A percentile compares a stretch with the other conserved stretches of the same genome.
phyloP scores from a whole-genome alignment of 768 basidiomycete genomes.

The Russula virescens region DNA sequence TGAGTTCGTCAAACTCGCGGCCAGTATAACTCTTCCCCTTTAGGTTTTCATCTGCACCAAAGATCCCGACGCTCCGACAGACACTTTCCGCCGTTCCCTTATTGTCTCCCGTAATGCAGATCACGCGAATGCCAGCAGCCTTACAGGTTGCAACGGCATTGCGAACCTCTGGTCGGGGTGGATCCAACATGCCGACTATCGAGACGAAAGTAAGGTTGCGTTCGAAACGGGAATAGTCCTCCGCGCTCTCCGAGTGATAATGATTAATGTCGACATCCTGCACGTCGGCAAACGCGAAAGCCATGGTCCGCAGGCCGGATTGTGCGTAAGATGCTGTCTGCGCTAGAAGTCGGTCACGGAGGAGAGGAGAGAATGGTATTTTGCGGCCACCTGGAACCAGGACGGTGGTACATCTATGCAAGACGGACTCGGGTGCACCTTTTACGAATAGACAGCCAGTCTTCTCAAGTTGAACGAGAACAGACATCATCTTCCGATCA shows the following conservation, averaged over 20 bases:
- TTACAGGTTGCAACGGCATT: conserved; percentile 84
- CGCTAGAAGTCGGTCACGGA: conserved; percentile 57
- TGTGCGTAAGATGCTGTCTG: conserved; percentile 70
- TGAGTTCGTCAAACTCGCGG: conserved; percentile 79
- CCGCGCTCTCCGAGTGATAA: conserved; percentile 72
- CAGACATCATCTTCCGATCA: conserved; percentile 99
- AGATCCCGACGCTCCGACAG: conserved; percentile 93
- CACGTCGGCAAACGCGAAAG: conserved; percentile 80
- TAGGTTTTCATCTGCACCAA: conserved; percentile 78
- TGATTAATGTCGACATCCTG: conserved; percentile 71
- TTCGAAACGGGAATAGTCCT: conserved; percentile 88
- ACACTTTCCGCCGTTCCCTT: conserved; percentile 97
- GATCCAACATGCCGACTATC: conserved; percentile 95
- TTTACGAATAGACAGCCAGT: conserved; percentile 85
- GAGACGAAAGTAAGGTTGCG: conserved; percentile 90
- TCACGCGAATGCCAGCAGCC: conserved; percentile 89
- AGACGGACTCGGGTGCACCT: conserved; percentile 92
- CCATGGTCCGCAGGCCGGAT: conserved; percentile 84
- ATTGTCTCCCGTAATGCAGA: conserved; percentile 98
- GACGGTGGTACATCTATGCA: conserved; percentile 80
- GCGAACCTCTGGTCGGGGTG: conserved; percentile 90
- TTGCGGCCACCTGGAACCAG: conserved; percentile 53
- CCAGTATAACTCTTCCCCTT: conserved; percentile 96
- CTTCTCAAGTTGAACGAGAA: conserved; percentile 68
- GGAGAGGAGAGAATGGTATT: conserved; percentile 56